Conservation (phyloP, 164 flowering plant genomes). For the Vitis labrusca region DNA sequence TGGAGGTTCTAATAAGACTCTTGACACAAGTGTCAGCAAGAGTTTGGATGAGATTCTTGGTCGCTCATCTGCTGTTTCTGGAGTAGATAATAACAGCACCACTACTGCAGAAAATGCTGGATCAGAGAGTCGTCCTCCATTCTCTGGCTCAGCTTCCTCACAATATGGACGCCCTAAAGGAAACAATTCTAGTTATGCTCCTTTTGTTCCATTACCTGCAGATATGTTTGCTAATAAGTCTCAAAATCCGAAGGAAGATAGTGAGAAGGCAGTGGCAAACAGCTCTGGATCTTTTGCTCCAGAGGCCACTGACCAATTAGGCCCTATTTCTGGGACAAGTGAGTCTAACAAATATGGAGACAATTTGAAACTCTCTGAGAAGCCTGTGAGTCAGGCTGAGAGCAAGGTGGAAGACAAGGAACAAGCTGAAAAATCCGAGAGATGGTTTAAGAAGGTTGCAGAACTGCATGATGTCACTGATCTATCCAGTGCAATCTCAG, state of each 20-base stretch:
- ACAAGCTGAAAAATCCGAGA: constrained; percentile 57
- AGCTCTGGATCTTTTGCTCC: constrained; percentile 12
- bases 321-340: constrained; percentile 13
- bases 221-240: constrained; percentile 62
- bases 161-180: constrained; percentile 20
- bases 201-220: constrained; percentile 70
- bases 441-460: constrained; percentile 77
- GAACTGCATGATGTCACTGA: constrained; percentile 69
- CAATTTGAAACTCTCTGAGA: constrained; percentile 21
- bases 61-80: constrained; percentile 30
- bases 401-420: constrained; percentile 35
- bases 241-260: constrained; percentile 27
- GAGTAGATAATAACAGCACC: constrained; percentile 6
- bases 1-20: constrained; percentile 13
- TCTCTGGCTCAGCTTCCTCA: constrained; percentile 16
- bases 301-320: constrained; percentile 3
- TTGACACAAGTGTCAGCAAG: constrained; percentile 22
- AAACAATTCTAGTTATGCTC: constrained; percentile 45
- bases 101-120: constrained; percentile 10
- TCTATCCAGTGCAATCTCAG: constrained; percentile 56
- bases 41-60: constrained; percentile 50
- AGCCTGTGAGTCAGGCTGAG: constrained; percentile 22
- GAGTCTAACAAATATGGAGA: constrained; percentile 16
- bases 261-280: background rate
- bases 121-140: constrained; percentile 6